A percentile compares a stretch with the other conserved stretches of the same genome.
Conservation (phyloP, 2,329 filamentous ascomycete species). For the Colletotrichum truncatum region DNA sequence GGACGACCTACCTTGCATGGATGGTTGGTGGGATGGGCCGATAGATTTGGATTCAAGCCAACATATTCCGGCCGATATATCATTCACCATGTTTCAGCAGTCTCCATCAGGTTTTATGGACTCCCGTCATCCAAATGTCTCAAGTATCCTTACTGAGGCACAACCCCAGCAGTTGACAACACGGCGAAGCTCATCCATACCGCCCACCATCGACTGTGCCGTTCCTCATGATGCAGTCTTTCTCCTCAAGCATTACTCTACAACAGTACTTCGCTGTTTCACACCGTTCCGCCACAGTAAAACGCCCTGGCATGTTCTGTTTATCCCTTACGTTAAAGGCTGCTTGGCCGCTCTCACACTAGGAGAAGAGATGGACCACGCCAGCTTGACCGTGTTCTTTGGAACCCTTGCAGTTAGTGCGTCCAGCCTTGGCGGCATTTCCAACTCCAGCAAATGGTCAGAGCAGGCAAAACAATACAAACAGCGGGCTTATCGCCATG, state of each 20-base stretch:
- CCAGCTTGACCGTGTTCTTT: conserved; percentile 46
- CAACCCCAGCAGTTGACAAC: not conserved
- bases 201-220: not conserved
- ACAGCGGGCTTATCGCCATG: conserved; percentile 38
- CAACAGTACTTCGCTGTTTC: conserved; percentile 44
- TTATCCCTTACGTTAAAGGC: conserved; percentile 46
- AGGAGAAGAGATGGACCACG: conserved; percentile 43
- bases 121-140: not conserved
- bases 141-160: not conserved
- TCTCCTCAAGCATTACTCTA: conserved; percentile 48
- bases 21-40: not conserved
- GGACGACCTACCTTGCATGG: not conserved
- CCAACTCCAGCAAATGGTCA: conserved; percentile 40
- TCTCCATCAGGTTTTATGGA: not conserved
- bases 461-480: conserved; percentile 39
- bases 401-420: conserved; percentile 49
- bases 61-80: not conserved
- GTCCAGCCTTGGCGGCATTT: conserved; percentile 42
- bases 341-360: conserved; percentile 46
- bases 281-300: conserved; percentile 48
- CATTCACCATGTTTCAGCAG: not conserved
- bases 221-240: conserved; percentile 43
- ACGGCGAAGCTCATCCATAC: not conserved
- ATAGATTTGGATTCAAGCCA: not conserved
- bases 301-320: conserved; percentile 50